These are phyloP conservation scores for Monilinia aucupariae DNA, from an alignment of 2,329 filamentous ascomycete species.

Conservation along the genomic window DNA sequence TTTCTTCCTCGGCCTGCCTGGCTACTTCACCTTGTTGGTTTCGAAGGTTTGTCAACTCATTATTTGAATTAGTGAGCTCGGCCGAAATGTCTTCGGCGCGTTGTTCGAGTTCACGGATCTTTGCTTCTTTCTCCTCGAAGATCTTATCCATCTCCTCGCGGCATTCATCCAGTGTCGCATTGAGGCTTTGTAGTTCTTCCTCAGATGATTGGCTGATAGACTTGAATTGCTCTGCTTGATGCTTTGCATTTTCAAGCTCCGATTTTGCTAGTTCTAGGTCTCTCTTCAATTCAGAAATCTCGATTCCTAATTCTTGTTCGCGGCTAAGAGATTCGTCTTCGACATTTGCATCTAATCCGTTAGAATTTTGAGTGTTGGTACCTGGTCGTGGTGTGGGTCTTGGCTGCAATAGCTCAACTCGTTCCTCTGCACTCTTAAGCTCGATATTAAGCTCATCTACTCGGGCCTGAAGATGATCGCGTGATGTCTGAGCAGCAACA, in stretches of 20 bases:
- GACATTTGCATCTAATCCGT: constrained; percentile 40
- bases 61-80: constrained; percentile 77
- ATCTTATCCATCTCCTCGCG: constrained; percentile 76
- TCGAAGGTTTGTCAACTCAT: constrained; percentile 72
- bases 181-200: constrained; percentile 75
- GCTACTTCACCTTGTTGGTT: constrained; percentile 72
- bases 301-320: constrained; percentile 75
- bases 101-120: constrained; percentile 75
- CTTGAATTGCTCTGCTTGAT: constrained; percentile 82
- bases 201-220: constrained; percentile 81
- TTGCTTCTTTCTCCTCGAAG: constrained; percentile 70
- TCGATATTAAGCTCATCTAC: constrained; percentile 88
- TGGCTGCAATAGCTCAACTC: constrained; percentile 74
- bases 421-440: constrained; percentile 82
- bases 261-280: constrained; percentile 75
- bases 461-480: constrained; percentile 81
- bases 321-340: constrained; percentile 55
- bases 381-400: constrained; percentile 61
- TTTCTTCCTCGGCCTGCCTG: constrained; percentile 73
- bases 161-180: constrained; percentile 77
- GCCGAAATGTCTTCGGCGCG: constrained; percentile 76
- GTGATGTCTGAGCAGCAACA: constrained; percentile 76
- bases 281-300: constrained; percentile 80
- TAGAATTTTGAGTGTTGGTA: constrained; percentile 39
- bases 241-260: constrained; percentile 75